phyloP scores from a whole-genome alignment of 2,329 filamentous ascomycete species.

The Sporothrix curviconia region DNA sequence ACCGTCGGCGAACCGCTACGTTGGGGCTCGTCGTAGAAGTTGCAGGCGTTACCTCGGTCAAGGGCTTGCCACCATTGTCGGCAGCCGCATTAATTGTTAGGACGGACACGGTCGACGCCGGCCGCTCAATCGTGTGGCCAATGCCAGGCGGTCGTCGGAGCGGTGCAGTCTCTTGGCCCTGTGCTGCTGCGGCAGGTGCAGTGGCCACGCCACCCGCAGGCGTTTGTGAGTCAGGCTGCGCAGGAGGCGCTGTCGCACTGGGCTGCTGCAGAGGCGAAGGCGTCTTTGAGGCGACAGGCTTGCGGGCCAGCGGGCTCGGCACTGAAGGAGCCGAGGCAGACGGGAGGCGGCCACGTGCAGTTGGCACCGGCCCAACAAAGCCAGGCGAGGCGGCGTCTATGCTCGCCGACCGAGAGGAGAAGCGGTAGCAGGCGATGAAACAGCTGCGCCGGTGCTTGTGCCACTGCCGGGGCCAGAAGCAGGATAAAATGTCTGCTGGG shows the following conservation, averaged over 20 bases:
- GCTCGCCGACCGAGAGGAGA: not conserved
- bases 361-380: conserved; percentile 3
- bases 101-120: conserved; percentile 12
- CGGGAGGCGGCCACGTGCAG: conserved; percentile 14
- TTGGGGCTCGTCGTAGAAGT: not conserved
- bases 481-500: not conserved
- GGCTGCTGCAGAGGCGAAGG: conserved; percentile 2
- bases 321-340: not conserved
- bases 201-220: too few species aligned
- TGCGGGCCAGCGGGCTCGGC: conserved; percentile 8
- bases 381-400: not conserved
- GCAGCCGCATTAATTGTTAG: not conserved
- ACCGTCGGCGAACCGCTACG: conserved; percentile 6
- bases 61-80: not conserved
- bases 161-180: not conserved
- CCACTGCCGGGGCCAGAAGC: not conserved
- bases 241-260: not conserved
- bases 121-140: not conserved
- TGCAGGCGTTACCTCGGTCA: not conserved
- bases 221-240: too few species aligned
- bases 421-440: too few species aligned
- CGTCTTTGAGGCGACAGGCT: conserved; percentile 6
- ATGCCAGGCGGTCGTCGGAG: not conserved
- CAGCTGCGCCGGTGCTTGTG: not conserved
- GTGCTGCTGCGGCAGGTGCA: not conserved